phyloP scores from a whole-genome alignment of 1,139 yeast genomes.

The Candida smagusa region DNA sequence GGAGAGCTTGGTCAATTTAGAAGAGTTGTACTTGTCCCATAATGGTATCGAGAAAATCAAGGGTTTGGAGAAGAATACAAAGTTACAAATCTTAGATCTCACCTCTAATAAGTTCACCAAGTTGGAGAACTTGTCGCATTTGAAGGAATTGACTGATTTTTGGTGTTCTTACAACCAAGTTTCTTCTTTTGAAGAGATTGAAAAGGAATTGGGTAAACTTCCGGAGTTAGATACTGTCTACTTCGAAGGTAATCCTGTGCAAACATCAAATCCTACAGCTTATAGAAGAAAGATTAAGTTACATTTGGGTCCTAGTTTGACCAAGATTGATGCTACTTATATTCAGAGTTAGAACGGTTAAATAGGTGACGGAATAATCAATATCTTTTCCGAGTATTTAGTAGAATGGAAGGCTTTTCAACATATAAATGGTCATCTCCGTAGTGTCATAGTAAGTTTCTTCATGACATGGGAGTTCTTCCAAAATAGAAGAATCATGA shows the following conservation, averaged over 20 bases:
- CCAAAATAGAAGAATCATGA: no score
- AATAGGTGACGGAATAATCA: no score
- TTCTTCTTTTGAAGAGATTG: constrained; percentile 65
- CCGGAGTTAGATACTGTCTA: constrained; percentile 82
- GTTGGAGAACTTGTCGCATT: constrained; percentile 64
- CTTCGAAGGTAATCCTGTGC: constrained; percentile 93
- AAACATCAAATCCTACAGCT: constrained; percentile 65
- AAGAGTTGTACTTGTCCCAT: constrained; percentile 86
- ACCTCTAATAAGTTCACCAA: constrained; percentile 67
- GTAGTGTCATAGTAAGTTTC: no score
- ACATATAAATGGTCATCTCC: no score
- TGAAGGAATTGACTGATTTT: constrained; percentile 73
- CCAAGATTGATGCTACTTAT: constrained; percentile 90
- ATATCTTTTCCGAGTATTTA: no score
- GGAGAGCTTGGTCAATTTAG: constrained; percentile 65
- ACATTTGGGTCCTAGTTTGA: constrained; percentile 67
- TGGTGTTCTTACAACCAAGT: constrained; percentile 88
- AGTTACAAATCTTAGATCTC: constrained; percentile 74
- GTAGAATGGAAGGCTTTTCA: no score
- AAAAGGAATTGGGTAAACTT: constrained; percentile 58
- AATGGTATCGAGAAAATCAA: constrained; percentile 76
- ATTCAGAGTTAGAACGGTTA: constrained; percentile 21
- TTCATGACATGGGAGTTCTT: no score
- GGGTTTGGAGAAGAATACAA: constrained; percentile 67
- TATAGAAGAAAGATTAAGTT: constrained; percentile 81